Conservation (phyloP, 768 basidiomycete species). For the Glaciozyma martinii region DNA sequence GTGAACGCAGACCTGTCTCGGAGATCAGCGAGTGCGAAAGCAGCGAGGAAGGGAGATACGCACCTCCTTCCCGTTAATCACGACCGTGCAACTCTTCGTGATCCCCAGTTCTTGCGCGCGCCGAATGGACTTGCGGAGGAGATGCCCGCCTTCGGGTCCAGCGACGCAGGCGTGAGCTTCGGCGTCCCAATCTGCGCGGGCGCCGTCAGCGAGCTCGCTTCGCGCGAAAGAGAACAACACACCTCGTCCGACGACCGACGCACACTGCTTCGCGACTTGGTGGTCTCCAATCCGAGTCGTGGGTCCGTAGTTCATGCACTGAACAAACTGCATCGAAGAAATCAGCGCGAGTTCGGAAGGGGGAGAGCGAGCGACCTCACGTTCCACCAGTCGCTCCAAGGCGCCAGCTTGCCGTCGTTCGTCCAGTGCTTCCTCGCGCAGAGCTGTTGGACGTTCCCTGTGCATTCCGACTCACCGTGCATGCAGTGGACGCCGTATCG, state of each 20-base stretch:
- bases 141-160: not conserved
- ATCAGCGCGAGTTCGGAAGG: not conserved
- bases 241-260: conserved; percentile 51
- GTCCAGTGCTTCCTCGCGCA: conserved; percentile 46
- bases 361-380: not conserved
- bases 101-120: conserved; percentile 10
- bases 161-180: not conserved
- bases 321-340: conserved; percentile 49
- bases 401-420: not conserved
- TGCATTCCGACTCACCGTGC: conserved; percentile 74
- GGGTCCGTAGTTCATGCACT: conserved; percentile 63
- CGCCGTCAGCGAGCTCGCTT: too few species aligned
- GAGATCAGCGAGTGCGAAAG: not conserved
- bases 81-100: conserved; percentile 78
- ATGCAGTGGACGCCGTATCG: conserved; percentile 69
- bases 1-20: conserved; percentile 48
- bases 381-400: conserved; percentile 58
- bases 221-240: conserved; percentile 15
- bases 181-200: not conserved
- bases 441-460: conserved; percentile 79
- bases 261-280: conserved; percentile 59
- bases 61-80: conserved; percentile 54
- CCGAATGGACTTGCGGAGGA: not conserved
- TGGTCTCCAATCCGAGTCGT: conserved; percentile 56
- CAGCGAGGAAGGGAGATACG: not conserved